Evolutionary conservation across 2,329 filamentous ascomycete species (phyloP), one percentile per base, ranked within the genome.

Genomic region (Fusarium gaditjirri): DNA sequence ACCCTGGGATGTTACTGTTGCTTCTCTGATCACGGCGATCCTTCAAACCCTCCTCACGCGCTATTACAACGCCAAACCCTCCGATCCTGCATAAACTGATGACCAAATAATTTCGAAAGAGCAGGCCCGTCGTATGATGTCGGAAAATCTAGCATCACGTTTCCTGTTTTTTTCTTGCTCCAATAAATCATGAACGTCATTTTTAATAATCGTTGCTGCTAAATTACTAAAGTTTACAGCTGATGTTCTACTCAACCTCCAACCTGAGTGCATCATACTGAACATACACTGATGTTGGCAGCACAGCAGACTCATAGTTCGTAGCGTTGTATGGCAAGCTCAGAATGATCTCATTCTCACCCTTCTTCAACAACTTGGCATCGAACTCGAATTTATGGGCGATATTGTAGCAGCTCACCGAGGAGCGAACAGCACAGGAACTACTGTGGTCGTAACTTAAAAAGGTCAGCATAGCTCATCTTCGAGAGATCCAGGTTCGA

Each of bases 221-320:
- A 29, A 49, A 23, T 38, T 16, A 41, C 23, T 8, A 21, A 53
- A 23, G 12, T n/a, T 49, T n/a, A 25, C 21, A n/a, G 13, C 54
- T 49, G 27, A 71, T 49, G n/a, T 25, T 49, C 29, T 69, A 68
- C n/a, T 78, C 70, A 49, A 91, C 76, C 75, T 92, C 90, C 50
- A 92, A 74, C 55, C 89, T 83, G 76, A 92, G 74, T 5, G 90
- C 89, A 80, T 92, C 90, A 70, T 92, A 92, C 81, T 92, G 89
- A 10, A 92, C 86, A 78, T 92, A 92, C 0, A 89, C 82, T 2
- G 84, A 85, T 46, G 80, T 80, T 0, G 89, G 84, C 61, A 91
- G 71, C 13, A 91, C 55, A 0, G 90, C 89, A 35, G 85, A 85
- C 79, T 91, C 88, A 21, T 86, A 86, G 71, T 90, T 84, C 8